Base-by-base conservation (phyloP, 148 eudicot genomes). In the Chenopodium album region DNA sequence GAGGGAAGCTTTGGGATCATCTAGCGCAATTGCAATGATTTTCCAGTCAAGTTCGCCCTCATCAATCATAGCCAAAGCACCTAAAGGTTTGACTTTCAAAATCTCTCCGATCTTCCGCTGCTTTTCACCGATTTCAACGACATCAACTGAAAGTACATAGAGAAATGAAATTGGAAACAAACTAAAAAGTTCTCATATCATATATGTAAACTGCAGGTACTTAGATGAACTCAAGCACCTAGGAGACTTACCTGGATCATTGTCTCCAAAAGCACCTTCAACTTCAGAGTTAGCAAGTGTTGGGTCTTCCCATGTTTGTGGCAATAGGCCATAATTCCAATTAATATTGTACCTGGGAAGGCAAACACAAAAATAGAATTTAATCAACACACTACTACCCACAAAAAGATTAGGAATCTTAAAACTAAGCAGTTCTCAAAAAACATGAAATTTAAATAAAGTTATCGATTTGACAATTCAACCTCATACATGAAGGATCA, bases 11-110 rank as follows among this genome's bases (percentile, higher is more conserved):
- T 81, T 92, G 52, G 99, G 99, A 86, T 96, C 99, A 87, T 96
- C 99, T 89, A 96, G 81, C 34, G 99, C 87, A 77, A 96, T 96
- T 28, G 99, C 98, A 81, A 96, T 87, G 9, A 96, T 91, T 90
- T 96, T 96, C 99, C 99, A 96, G 88, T 96, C 99, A 86, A 96
- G 99, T 87, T 94, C 99, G 29, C 97, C 98, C 84, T 96, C 99
- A 79, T 96, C 99, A 79, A 96, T 96, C 99, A 96, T 96, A 77
- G 99, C 99, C 85, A 96, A 82, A 83, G 93, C 98, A 83, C 85
- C 99, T 83, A 96, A 82, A 41, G 99, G 98, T 87, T 94, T 96
- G 85, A 96, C 92, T 83, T 89, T 94, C 87, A 96, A 68, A 79
- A 96, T 85, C 80, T 96, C 92, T 75, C 99, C 99, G 66, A 92